Conservation (phyloP, 176 grass and related monocot genomes). For the Oryza meyeriana region DNA sequence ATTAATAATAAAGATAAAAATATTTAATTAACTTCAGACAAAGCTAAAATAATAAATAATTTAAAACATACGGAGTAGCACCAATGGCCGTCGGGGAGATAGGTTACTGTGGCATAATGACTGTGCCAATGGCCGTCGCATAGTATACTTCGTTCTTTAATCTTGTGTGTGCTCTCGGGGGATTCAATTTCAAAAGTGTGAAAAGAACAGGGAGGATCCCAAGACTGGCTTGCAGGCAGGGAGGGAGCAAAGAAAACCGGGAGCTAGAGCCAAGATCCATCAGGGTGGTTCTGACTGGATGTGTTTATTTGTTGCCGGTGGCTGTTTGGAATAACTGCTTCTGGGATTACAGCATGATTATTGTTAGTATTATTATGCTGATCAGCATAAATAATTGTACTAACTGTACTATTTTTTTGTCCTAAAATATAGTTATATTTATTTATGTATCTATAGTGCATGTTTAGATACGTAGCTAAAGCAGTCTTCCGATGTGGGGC, state of each 20-base stretch:
- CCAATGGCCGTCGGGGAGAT: not conserved
- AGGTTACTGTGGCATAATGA: constrained; percentile 7
- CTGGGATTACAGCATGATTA: not conserved
- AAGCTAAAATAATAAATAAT: no score
- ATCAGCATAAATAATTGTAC: not conserved
- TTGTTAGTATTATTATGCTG: not conserved
- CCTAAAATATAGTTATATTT: no score
- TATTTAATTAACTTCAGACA: no score
- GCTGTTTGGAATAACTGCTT: not conserved
- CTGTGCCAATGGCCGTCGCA: not conserved
- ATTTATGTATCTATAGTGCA: no score
- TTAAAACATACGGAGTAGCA: no score
- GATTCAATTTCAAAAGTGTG: constrained; percentile 1
- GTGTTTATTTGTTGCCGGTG: not conserved
- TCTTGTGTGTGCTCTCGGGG: constrained; percentile 15
- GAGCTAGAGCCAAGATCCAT: constrained; percentile 16
- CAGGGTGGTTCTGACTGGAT: not conserved
- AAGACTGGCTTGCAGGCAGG: constrained; percentile 19
- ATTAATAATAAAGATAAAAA: no score
- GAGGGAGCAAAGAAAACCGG: constrained; percentile 8
- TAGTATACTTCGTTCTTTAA: not conserved
- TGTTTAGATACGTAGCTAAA: no score
- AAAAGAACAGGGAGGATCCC: constrained; percentile 34
- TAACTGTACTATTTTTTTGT: not conserved
- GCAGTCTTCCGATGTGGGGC: no score